phyloP scores from a whole-genome alignment of 2,329 filamentous ascomycete species.

The Fusarium sp. region DNA sequence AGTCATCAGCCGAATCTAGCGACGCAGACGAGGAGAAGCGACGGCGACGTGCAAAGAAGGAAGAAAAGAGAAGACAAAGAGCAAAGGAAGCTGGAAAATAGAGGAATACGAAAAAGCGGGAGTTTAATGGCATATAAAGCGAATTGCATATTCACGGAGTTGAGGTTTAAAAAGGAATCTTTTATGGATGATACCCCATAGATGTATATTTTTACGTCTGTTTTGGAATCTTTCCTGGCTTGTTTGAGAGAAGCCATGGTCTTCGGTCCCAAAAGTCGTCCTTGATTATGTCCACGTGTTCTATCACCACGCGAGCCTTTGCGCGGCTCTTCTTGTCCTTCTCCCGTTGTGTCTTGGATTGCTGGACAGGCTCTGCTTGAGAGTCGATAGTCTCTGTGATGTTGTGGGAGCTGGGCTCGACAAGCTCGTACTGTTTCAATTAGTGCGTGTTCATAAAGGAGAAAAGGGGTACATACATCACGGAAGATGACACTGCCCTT shows the following conservation, averaged over 20 bases:
- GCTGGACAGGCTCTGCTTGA: conserved; percentile 63
- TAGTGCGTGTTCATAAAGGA: conserved; percentile 22
- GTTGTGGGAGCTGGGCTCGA: conserved; percentile 66
- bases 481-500: conserved; percentile 93
- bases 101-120: conserved; percentile 7
- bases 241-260: conserved; percentile 84
- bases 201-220: conserved; percentile 56
- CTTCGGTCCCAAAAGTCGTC: conserved; percentile 92
- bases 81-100: conserved; percentile 41
- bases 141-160: conserved; percentile 45
- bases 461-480: conserved; percentile 65
- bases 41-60: conserved; percentile 56
- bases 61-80: conserved; percentile 53
- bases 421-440: conserved; percentile 72
- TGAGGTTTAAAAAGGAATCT: conserved; percentile 38
- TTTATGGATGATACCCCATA: conserved; percentile 48
- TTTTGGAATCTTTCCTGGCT: conserved; percentile 76
- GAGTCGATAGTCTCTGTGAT: conserved; percentile 60
- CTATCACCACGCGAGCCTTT: conserved; percentile 83
- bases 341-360: conserved; percentile 84
- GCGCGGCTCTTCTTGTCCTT: conserved; percentile 83
- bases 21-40: conserved; percentile 58
- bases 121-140: conserved; percentile 27
- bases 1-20: conserved; percentile 46
- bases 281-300: conserved; percentile 93